Base-by-base conservation (phyloP, 805 yeast species). In the Spathaspora passalidarum region DNA sequence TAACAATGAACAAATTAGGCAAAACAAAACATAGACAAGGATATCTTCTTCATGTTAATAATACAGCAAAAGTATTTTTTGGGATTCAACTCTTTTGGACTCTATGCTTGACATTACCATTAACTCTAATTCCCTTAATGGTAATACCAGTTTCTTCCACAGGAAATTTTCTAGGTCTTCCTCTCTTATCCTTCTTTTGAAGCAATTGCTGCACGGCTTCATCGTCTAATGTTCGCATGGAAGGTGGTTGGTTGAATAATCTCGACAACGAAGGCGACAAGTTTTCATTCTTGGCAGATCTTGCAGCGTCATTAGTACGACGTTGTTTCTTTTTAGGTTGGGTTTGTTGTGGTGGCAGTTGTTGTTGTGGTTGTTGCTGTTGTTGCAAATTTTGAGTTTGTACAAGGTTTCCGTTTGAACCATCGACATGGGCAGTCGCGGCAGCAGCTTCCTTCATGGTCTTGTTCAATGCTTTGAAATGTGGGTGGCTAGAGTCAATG, bases 161-260 rank as follows among this genome's bases (percentile, higher is more conserved):
- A 1, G 79, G 76, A 45, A 71, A 71, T 53, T 76, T 76, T 51
- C 80, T 62, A 2, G 81, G 81, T 51, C 81, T 62, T 11, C 81
- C 81, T 35, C 80, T 47, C 59, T 69, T 63, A 60, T 74, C 71
- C 55, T 76, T 71, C 55, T 60, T 69, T 43, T 60, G 57, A 21
- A 72, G 54, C 25, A 70, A 57, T 46, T 65, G 62, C 49, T 66
- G 55, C 5, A 66, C 67, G 10, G 65, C 70, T 26, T 60, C 68
- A 32, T 62, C 65, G 20, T 59, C 64, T 39, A 62, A 57, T 10
- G 55, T 61, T 20, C 65, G 53, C 51, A 62, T 49, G 40, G 56
- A 57, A 5, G 66, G 54, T 1, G 68, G 67, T 48, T 65, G 65
- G n/a, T 60, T 59, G 40, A 55, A 56, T 35, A 57, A 53, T 49